Base-by-base conservation (phyloP, 805 yeast genomes). In the Candida sphagnicola region DNA sequence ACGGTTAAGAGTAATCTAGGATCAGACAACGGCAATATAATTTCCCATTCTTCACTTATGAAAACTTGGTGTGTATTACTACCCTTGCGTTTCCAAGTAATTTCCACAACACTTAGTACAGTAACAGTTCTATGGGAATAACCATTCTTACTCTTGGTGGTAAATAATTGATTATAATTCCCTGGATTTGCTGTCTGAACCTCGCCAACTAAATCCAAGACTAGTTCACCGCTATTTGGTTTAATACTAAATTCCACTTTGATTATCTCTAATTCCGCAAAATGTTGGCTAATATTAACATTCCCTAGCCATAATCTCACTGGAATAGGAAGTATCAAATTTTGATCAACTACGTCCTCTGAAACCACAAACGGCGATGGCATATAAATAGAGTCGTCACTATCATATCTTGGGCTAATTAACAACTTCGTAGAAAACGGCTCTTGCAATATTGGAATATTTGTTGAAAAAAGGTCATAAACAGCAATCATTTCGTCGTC, bases 1-100 rank as follows among this genome's bases (percentile, higher is more conserved):
- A 67, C 53, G n/a, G 56, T 60, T 3, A 82, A 65, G 23, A 85
- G 56, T 2, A 81, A 78, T 36, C 93, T 57, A 3, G 93, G 91
- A 50, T 85, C 91, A 40, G 79, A 67, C 35, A 81, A 65, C 2
- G 90, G 85, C 14, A 85, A 51, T 1, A 68, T 56, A 2, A 80
- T 64, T 37, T 77, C 78, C 71, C 80, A 73, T 10, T 72, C 60
- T 8, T 60, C 58, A 4, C 65, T 56, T 1, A 45, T 46, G 37
- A 53, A 74, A 3, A 36, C 45, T 42, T 67, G 70, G 2, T 47
- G 37, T 1, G 23, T 25, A 2, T 47, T 52, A 1, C 44, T 39
- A 0, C 40, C 49, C 25, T 39, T 33, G 31, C 75, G 48, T 40
- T 47, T 59, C 73, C 74, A 72, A 17, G 49, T 51, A 15, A 70